Evolutionary conservation across 306 rosid species (phyloP), one percentile per base, ranked within the genome.

Genomic region (Oxytropis ochrocephala): DNA sequence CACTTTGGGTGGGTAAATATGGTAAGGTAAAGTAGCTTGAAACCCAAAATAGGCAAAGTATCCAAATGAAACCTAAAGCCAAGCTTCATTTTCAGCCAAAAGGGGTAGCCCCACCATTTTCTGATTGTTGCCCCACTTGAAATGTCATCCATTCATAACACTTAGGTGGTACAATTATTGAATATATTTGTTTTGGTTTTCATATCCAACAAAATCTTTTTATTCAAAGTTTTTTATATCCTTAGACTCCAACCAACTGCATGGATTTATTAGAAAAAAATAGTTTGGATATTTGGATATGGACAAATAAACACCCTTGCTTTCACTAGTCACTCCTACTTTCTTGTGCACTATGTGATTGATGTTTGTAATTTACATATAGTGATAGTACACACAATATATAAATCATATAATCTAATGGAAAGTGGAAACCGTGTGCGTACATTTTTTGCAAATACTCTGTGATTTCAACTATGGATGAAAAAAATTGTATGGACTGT

Each of bases 151-250:
- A 77, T 88, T 33, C 78, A 72, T 72, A 58, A 71, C 64, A 75
- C 47, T 65, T 65, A 8, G 80, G 78, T 83, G 80, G 78, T 83
- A 62, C 94, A 84, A 87, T 89, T 80, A 89, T 85, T 85, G 76
- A 79, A 14, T 75, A 68, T 79, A 68, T 79, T 71, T 77, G 50
- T 74, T 77, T 78, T 75, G 70, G 65, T 53, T 56, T 60, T 60
- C 51, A 66, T 77, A 50, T 73, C 65, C 57, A 70, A 64, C 75
- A 71, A 80, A 71, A 70, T 62, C 61, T 38, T 38, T 48, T 54
- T 70, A 49, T 51, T 75, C 64, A 32, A 47, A 54, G 58, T 74
- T 54, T 54, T 74, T 73, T 62, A 68, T 79, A 63, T 63, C 64
- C 76, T 79, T 76, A 74, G 18, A 74, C 80, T 68, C 56, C 44